These are phyloP conservation scores for Vicia faba DNA, from an alignment of 306 rosid genomes.

Conservation along the genomic window DNA sequence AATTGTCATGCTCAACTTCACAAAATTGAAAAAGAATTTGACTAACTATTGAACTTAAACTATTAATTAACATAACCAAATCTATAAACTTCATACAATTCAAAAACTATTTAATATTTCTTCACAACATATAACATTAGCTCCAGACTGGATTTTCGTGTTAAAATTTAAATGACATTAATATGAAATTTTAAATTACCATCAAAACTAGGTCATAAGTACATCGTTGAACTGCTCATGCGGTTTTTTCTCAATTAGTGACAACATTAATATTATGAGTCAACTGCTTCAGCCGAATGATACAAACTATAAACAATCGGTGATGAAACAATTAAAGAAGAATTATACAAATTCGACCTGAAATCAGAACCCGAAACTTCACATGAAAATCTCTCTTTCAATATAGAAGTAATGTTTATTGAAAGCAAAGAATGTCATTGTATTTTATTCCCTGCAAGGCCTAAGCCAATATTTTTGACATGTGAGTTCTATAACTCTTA, in stretches of 20 bases:
- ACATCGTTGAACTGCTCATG: too few species aligned
- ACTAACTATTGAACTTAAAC: neutral
- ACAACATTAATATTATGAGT: too few species aligned
- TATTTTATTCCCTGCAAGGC: constrained; percentile 26
- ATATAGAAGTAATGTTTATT: constrained; percentile 19
- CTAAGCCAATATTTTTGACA: constrained; percentile 20
- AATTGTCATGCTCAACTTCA: neutral
- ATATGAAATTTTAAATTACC: too few species aligned
- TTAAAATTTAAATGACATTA: constrained; percentile 38
- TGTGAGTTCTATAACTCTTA: constrained; percentile 44
- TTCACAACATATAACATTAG: neutral
- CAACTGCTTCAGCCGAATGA: too few species aligned
- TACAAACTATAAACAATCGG: too few species aligned
- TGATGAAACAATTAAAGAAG: too few species aligned
- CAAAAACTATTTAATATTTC: neutral
- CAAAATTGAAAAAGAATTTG: too few species aligned
- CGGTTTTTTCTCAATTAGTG: too few species aligned
- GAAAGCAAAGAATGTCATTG: constrained; percentile 30
- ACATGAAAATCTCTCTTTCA: constrained; percentile 31
- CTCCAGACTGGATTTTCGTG: constrained; percentile 21
- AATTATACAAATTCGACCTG: too few species aligned
- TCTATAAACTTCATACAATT: neutral
- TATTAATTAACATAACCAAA: neutral
- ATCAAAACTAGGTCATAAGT: too few species aligned
- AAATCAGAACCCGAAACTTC: too few species aligned